Conservation (phyloP, 805 yeast genomes). For the Starmerella tilneyi region DNA sequence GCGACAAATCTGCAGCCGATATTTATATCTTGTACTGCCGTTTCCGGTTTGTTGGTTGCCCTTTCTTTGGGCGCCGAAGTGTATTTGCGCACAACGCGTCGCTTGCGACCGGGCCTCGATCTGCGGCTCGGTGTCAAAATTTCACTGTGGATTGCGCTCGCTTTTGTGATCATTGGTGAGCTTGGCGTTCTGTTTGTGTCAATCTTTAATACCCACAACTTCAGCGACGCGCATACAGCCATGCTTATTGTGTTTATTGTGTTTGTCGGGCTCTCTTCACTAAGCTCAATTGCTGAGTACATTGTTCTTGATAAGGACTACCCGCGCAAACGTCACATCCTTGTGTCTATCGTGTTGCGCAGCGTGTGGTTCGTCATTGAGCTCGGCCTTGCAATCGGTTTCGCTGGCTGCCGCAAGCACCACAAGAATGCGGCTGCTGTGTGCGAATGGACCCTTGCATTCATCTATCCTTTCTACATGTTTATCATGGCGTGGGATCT, state of each 20-base stretch:
- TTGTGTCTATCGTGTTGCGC: conserved; percentile 42
- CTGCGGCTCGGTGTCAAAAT: conserved; percentile 25
- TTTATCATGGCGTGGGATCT: conserved; percentile 59
- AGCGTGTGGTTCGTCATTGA: conserved; percentile 57
- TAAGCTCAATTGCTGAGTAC: conserved; percentile 40
- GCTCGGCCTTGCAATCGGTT: conserved; percentile 56
- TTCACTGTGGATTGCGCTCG: conserved; percentile 36
- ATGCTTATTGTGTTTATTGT: conserved; percentile 68
- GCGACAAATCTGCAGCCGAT: conserved; percentile 70
- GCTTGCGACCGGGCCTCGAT: conserved; percentile 38
- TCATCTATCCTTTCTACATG: conserved; percentile 66
- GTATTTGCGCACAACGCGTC: conserved; percentile 46
- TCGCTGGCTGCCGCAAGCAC: conserved; percentile 33
- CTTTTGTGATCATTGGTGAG: conserved; percentile 48
- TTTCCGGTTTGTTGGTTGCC: conserved; percentile 66
- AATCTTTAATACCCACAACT: conserved; percentile 55
- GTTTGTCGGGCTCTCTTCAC: conserved; percentile 47
- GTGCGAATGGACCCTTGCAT: conserved; percentile 79
- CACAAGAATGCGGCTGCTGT: conserved; percentile 44
- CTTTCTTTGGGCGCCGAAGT: conserved; percentile 55
- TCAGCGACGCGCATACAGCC: conserved; percentile 42
- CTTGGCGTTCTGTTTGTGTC: conserved; percentile 65
- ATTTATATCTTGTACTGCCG: conserved; percentile 67
- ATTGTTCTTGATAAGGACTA: conserved; percentile 40
- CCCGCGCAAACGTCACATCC: conserved; percentile 28